Percentiles rank a stretch among this genome's conserved stretches.
Conservation (phyloP, 148 eudicot genomes). For the Euryodendron excelsum region DNA sequence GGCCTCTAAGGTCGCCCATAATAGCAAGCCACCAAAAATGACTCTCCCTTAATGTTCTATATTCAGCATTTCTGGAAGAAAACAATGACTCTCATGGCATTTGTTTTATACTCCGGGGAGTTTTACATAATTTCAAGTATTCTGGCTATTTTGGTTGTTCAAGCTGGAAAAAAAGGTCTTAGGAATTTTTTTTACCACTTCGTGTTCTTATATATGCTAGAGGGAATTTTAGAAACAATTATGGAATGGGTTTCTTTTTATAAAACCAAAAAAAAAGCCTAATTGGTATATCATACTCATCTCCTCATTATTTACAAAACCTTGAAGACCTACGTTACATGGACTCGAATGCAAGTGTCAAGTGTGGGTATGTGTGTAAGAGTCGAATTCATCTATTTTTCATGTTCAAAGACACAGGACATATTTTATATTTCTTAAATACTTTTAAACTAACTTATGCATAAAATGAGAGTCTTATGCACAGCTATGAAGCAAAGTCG, state of each 20-base stretch:
- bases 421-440: too few species aligned
- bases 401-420: too few species aligned
- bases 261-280: background rate
- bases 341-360: too few species aligned
- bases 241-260: too few species aligned
- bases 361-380: too few species aligned
- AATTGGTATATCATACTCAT: background rate
- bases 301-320: background rate
- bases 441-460: too few species aligned
- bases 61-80: background rate
- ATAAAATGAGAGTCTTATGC: too few species aligned
- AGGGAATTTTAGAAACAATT: background rate
- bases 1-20: too few species aligned
- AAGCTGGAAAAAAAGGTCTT: background rate
- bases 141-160: background rate
- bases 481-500: too few species aligned
- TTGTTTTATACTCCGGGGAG: background rate
- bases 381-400: too few species aligned
- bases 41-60: background rate
- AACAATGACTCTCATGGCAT: background rate
- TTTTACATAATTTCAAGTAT: background rate
- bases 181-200: background rate
- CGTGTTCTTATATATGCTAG: background rate
- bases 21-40: background rate
- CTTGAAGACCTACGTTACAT: too few species aligned